Evolutionary conservation across 129 eudicot species (phyloP), one percentile per base, ranked within the genome.

Genomic region (Heracleum sosnowskyi): DNA sequence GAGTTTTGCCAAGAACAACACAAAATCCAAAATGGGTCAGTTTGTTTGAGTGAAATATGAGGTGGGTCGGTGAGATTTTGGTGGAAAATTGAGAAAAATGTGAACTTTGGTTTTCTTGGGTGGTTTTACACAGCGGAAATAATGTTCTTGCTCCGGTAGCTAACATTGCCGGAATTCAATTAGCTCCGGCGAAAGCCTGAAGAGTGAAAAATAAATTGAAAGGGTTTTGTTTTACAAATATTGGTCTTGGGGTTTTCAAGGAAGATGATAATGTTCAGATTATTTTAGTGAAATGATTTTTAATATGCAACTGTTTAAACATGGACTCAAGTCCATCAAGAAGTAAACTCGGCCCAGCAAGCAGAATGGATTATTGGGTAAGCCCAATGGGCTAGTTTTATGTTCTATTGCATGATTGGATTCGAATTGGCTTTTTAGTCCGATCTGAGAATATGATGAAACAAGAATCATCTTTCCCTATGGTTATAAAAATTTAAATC

Each of bases 71-170:
- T 5, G 34, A 4, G 5, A 16, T 2, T 26, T 42, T 42, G 57
- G 2, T n/a, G 47, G 49, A 31, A 73, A n/a, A 73, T 15, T n/a
- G 36, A 41, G n/a, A n/a, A 44, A 42, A 41, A 70, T 77, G 78
- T 41, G 82, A 17, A 63, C 79, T 26, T 73, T 85, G 86, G 49
- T 57, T 78, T 81, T 83, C 88, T 11, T 79, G 74, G 62, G 79
- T 77, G 36, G 82, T 68, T 11, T 79, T 82, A 4, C 82, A 73
- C 10, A 79, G 82, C 47, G 71, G 4, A 12, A 80, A 47, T 64
- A 85, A 83, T n/a, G 70, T 73, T 15, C 53, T 12, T 39, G 29
- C 36, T 72, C 84, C 85, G 31, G 86, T 83, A 57, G 84, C 84
- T 77, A 69, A 82, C 87, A 87, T 87, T 74, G 84, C 42, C 74